Evolutionary conservation across 2,329 filamentous ascomycete genomes (phyloP).

Genomic region (Pseudopithomyces chartarum): DNA sequence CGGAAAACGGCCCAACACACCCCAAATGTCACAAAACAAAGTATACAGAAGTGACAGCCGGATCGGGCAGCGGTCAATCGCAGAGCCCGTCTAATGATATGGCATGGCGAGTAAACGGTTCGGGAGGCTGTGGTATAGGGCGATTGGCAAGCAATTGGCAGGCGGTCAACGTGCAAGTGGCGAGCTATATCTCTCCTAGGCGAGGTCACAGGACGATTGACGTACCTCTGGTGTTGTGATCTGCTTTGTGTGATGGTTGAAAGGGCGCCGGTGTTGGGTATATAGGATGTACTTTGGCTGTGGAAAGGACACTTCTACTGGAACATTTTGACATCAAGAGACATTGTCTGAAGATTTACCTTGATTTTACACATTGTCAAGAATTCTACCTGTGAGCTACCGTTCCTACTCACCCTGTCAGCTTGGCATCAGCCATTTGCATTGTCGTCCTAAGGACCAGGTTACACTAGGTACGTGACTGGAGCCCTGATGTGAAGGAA

Average conservation of each 20-base stretch:
- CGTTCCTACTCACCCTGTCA: too few relatives aligned
- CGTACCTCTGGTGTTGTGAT: neutral
- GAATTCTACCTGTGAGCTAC: too few relatives aligned
- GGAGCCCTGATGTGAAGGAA: too few relatives aligned
- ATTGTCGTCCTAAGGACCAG: too few relatives aligned
- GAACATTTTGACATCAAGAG: too few relatives aligned
- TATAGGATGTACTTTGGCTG: neutral
- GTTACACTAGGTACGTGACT: too few relatives aligned
- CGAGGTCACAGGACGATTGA: conserved; percentile 4
- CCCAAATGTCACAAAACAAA: neutral
- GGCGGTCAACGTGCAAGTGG: neutral
- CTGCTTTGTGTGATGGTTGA: neutral
- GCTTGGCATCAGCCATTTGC: too few relatives aligned
- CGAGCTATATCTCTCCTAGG: conserved; percentile 2
- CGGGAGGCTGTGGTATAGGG: neutral
- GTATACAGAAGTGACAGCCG: neutral
- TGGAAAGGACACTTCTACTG: neutral
- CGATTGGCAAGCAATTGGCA: neutral
- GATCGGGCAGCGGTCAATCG: neutral
- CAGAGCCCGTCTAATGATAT: neutral
- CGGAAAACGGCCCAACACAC: neutral
- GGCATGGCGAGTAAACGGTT: neutral
- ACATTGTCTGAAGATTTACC: too few relatives aligned
- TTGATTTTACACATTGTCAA: too few relatives aligned
- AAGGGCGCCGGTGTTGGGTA: neutral